These are phyloP conservation scores for Xylariales sp. DNA, from an alignment of 2,329 filamentous ascomycete genomes.

Conservation along the genomic window DNA sequence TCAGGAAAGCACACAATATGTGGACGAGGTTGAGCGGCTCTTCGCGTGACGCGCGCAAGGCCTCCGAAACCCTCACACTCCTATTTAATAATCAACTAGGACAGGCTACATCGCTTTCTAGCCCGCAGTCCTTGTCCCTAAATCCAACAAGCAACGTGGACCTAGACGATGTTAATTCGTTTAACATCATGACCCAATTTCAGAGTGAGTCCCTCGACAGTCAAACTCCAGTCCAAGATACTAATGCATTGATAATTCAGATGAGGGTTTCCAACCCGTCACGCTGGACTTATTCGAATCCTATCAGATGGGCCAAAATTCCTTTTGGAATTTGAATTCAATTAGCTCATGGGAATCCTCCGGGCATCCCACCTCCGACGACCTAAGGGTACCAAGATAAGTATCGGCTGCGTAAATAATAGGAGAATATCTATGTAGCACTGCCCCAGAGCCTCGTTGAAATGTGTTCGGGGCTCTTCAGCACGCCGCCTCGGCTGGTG, in stretches of 20 bases:
- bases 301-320: conserved; percentile 9
- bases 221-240: not conserved
- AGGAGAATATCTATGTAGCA: not conserved
- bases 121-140: not conserved
- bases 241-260: conserved; percentile 5
- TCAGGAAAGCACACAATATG: conserved; percentile 15
- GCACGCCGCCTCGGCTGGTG: no score
- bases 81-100: conserved; percentile 17
- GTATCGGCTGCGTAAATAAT: not conserved
- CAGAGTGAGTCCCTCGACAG: not conserved
- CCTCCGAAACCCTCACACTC: conserved; percentile 14
- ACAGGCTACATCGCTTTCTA: not conserved
- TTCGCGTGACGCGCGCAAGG: conserved; percentile 26
- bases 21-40: conserved; percentile 21
- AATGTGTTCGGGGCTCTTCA: not conserved
- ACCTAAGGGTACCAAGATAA: conserved; percentile 1
- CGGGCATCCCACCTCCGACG: not conserved
- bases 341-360: conserved; percentile 19
- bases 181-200: conserved; percentile 16
- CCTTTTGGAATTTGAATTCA: conserved; percentile 22
- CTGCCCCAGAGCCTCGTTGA: not conserved
- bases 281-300: conserved; percentile 2
- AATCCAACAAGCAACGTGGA: conserved; percentile 17
- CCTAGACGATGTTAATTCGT: conserved; percentile 11
- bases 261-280: conserved; percentile 4